Percentiles rank a stretch among this genome's conserved stretches.
Conservation (phyloP, 2,329 filamentous ascomycete genomes). For the Aspergillus uvarum region DNA sequence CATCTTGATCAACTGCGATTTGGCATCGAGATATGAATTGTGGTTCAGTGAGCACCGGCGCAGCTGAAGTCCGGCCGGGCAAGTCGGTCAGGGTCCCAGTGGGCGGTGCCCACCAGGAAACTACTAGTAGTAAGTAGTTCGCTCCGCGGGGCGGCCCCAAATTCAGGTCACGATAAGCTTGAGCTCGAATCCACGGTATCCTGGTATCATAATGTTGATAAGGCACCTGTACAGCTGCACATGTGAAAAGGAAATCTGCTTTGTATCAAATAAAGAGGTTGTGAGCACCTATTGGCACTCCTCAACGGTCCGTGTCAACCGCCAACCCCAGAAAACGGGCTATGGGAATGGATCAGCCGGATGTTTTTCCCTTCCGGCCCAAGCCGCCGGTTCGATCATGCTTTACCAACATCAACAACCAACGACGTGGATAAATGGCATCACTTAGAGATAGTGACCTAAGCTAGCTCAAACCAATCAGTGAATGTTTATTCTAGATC, state of each 20-base stretch:
- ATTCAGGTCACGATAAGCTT: neutral
- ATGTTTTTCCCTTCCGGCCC: neutral
- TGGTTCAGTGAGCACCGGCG: conserved; percentile 3
- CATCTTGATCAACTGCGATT: conserved; percentile 35
- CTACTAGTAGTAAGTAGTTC: conserved; percentile 1
- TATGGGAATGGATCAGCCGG: conserved; percentile 6
- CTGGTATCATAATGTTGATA: neutral
- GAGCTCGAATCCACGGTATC: neutral
- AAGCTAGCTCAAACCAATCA: too few relatives aligned
- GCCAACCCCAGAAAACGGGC: conserved; percentile 3
- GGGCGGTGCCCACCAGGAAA: conserved; percentile 2
- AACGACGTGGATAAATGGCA: neutral
- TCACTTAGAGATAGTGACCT: too few relatives aligned
- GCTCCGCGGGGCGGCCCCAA: conserved; percentile 14
- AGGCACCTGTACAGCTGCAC: neutral
- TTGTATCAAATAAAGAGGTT: neutral
- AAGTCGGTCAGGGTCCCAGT: conserved; percentile 11
- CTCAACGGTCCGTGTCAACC: neutral
- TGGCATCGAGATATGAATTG: conserved; percentile 26
- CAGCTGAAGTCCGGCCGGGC: conserved; percentile 11
- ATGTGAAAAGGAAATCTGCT: neutral
- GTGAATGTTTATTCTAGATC: too few relatives aligned
- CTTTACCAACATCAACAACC: too few relatives aligned
- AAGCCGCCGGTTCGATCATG: neutral
- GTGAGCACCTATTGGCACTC: neutral